These are phyloP conservation scores for Penicillium sp. DNA, from an alignment of 2,329 filamentous ascomycete species.

Conservation along the genomic window DNA sequence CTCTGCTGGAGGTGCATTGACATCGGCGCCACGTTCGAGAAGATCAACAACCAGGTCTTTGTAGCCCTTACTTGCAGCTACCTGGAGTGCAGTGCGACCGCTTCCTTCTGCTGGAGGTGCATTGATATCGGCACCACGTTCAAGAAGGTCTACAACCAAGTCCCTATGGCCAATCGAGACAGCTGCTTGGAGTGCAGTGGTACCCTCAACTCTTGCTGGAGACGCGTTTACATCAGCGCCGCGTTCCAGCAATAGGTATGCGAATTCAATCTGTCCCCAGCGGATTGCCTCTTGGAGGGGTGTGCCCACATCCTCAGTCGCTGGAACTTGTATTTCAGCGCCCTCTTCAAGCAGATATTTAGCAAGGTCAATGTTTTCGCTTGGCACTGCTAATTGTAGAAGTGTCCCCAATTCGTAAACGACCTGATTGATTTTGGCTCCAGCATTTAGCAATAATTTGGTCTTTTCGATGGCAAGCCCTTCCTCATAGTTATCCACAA, in stretches of 20 bases:
- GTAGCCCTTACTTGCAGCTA: neutral
- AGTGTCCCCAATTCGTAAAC: neutral
- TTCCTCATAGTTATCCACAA: neutral
- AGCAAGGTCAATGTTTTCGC: neutral
- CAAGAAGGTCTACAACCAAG: neutral
- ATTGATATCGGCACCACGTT: neutral
- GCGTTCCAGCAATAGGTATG: neutral
- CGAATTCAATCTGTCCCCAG: neutral
- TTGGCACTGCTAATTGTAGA: neutral
- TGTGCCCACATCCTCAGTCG: neutral
- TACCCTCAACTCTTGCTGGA: neutral
- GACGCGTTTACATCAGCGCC: slow-evolving; percentile 13
- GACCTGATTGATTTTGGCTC: neutral
- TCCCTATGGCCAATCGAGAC: neutral
- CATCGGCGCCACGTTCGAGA: neutral
- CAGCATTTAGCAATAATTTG: neutral
- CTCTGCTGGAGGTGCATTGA: neutral
- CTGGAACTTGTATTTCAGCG: neutral
- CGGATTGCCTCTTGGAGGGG: neutral
- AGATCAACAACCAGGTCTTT: neutral
- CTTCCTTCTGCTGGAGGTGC: neutral
- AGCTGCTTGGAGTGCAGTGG: slow-evolving; percentile 1
- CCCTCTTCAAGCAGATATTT: neutral
- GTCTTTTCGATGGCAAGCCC: neutral
- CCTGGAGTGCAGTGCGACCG: slow-evolving; percentile 1